Evolutionary conservation across 371 early-diverging fungal genomes (phyloP), one percentile per base, ranked within the genome.

Genomic region (Haplosporangium sp.): DNA sequence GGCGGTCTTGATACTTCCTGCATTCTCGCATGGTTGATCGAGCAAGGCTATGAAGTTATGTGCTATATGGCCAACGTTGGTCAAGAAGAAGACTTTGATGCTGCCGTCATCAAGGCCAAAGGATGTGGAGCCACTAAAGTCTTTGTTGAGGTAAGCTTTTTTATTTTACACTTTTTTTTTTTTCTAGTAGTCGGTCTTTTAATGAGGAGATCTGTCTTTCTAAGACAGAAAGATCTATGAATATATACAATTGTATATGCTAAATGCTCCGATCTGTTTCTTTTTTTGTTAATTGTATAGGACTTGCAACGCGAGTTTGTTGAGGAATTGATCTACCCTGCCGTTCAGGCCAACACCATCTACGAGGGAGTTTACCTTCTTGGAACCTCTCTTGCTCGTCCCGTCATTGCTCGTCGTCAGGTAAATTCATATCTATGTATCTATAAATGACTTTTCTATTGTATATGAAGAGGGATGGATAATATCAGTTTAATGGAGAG

Each of bases 1-100:
- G 99, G 99, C 73, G 99, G 99, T 74, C 93, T 98, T 62, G 99
- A 98, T 85, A 98, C 99, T 62, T 96, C 97, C 55, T 97, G 97
- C 88, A 98, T 98, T 81, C 92, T 98, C 61, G 98, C 93, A 20
- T 98, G 98, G 98, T 90, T 98, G 72, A 94, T 97, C 82, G 98
- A 97, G 74, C 89, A 98, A 87, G 97, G 97, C 71, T 98, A 96
- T 87, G 98, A 98, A 77, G 97, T 97, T 55, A 86, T 96, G 75
- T 95, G 96, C 72, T 98, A 95, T 89, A 95, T 98, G 93, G 98
- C 98, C 74, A 92, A 98, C 86, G 94, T 98, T 64, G 98, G 98
- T 71, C 98, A 98, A 85, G 98, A 97, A 83, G 98, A 98, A 85
- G 98, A 98, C 85, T 98, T 98, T 78, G 96, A 96, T 59, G 96